These are phyloP conservation scores for Tetrahymena borealis DNA, from an alignment of 73 alveolate species.

Conservation along the genomic window DNA sequence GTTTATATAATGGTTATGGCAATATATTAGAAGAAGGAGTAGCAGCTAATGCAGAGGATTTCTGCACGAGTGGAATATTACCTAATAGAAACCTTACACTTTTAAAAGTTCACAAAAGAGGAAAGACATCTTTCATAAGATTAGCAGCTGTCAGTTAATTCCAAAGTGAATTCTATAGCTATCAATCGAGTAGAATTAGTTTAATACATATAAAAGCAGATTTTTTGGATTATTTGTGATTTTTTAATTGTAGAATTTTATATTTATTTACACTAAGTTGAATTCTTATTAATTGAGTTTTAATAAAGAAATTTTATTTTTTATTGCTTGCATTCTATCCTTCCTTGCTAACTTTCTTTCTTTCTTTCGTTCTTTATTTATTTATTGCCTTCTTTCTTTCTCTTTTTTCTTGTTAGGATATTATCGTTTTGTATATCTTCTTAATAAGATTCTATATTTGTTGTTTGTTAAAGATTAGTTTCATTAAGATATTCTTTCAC, in stretches of 20 bases:
- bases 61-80: slow-evolving; percentile 6
- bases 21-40: slow-evolving; percentile 3
- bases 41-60: slow-evolving; percentile 22
- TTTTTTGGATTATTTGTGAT: not conserved
- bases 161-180: slow-evolving; percentile 8
- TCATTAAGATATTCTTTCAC: too few species aligned
- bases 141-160: slow-evolving; percentile 15
- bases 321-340: too few species aligned
- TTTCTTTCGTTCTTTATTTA: too few species aligned
- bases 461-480: too few species aligned
- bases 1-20: slow-evolving; percentile 20
- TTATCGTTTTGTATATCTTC: too few species aligned
- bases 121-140: not conserved
- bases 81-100: slow-evolving; percentile 15
- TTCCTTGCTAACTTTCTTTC: too few species aligned
- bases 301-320: not conserved
- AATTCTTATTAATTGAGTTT: not conserved
- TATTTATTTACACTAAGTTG: not conserved
- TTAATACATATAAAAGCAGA: not conserved
- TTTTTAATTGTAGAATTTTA: not conserved
- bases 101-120: slow-evolving; percentile 15
- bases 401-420: too few species aligned
- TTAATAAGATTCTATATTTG: too few species aligned
- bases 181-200: slow-evolving; percentile 12
- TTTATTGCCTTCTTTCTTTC: too few species aligned